Evolutionary conservation across 805 yeast genomes (phyloP).

Genomic region (Wickerhamomyces queroliae): DNA sequence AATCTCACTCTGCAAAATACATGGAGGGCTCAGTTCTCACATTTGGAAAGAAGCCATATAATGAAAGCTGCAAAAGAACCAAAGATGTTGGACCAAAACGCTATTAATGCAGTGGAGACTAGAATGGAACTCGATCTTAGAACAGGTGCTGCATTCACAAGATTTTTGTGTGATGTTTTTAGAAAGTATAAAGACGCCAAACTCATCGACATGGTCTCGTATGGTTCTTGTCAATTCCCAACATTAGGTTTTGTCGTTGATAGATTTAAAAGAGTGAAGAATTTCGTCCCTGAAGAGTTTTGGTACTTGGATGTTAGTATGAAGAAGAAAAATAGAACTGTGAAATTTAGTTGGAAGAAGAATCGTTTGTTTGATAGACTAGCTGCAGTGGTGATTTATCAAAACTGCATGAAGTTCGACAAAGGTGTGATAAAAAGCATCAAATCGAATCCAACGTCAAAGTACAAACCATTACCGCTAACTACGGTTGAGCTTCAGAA

Average conservation of each 20-base stretch:
- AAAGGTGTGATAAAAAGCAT: conserved; percentile 47
- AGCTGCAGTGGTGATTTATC: conserved; percentile 57
- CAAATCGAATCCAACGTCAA: conserved; percentile 58
- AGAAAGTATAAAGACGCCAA: conserved; percentile 20
- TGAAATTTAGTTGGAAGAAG: conserved; percentile 65
- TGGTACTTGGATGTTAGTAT: conserved; percentile 65
- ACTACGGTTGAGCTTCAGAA: conserved; percentile 94
- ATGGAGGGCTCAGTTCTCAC: conserved; percentile 82
- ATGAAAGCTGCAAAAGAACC: conserved; percentile 71
- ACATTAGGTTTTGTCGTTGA: conserved; percentile 96
- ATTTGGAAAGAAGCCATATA: conserved; percentile 73
- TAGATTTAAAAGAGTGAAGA: conserved; percentile 67
- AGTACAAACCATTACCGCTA: conserved; percentile 81
- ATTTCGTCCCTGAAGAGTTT: conserved; percentile 70
- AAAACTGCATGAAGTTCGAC: conserved; percentile 50
- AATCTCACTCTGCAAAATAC: conserved; percentile 40
- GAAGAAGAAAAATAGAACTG: conserved; percentile 32
- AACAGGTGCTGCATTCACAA: conserved; percentile 84
- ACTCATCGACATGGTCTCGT: conserved; percentile 40
- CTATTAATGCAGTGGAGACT: conserved; percentile 80
- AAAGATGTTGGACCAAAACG: conserved; percentile 50
- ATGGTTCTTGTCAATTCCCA: conserved; percentile 96
- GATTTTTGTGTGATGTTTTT: conserved; percentile 61
- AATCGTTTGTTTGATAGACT: conserved; percentile 69
- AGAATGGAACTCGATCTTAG: conserved; percentile 85